These are phyloP conservation scores for Macrolepiota dolichaula DNA, from an alignment of 768 basidiomycete species.

Conservation along the genomic window DNA sequence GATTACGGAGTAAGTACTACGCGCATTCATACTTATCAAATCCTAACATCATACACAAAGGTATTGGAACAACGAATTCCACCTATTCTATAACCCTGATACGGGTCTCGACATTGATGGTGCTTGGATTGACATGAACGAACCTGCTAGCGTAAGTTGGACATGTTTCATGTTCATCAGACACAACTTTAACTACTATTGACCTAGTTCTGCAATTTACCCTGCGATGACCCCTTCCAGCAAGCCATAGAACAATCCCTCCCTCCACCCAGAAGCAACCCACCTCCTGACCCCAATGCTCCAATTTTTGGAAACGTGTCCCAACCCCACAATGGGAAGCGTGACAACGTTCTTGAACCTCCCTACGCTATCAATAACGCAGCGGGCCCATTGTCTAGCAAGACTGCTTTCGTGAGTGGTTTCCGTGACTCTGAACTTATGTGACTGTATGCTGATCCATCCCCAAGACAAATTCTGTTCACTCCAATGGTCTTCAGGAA, in stretches of 20 bases:
- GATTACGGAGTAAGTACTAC: slow-evolving; percentile 39
- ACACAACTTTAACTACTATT: not conserved
- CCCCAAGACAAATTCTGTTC: slow-evolving; percentile 39
- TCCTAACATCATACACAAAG: slow-evolving; percentile 24
- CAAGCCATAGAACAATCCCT: slow-evolving; percentile 50
- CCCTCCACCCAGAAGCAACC: slow-evolving; percentile 48
- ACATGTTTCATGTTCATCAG: not conserved
- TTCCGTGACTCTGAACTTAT: not conserved
- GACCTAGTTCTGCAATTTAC: slow-evolving; percentile 56
- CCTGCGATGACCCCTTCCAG: slow-evolving; percentile 57
- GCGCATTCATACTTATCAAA: not conserved
- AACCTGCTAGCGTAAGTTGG: slow-evolving; percentile 56
- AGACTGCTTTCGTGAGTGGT: slow-evolving; percentile 48
- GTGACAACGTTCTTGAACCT: slow-evolving; percentile 41
- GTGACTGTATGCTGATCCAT: not conserved
- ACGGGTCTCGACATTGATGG: slow-evolving; percentile 66
- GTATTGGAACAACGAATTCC: slow-evolving; percentile 64
- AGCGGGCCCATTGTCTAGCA: slow-evolving; percentile 47
- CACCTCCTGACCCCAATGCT: slow-evolving; percentile 49
- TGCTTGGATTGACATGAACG: slow-evolving; percentile 78
- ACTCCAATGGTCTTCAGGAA: slow-evolving; percentile 55
- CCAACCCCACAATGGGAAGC: slow-evolving; percentile 16
- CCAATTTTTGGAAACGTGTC: slow-evolving; percentile 41
- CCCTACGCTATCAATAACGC: slow-evolving; percentile 61
- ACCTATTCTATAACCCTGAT: slow-evolving; percentile 48